Conservation (phyloP, 805 yeast genomes). For the Lipomyces anomalus region DNA sequence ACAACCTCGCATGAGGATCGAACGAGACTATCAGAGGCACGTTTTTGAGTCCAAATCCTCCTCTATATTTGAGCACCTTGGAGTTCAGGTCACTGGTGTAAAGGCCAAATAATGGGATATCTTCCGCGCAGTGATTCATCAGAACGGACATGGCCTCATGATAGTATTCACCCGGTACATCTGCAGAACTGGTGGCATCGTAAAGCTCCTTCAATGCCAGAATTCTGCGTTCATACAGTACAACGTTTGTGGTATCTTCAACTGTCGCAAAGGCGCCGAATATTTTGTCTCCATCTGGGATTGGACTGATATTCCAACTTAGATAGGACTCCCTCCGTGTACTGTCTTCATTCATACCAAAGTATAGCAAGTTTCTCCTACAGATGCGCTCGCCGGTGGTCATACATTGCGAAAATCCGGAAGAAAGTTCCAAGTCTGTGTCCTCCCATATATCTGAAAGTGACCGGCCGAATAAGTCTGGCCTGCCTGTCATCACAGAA, state of each 20-base stretch:
- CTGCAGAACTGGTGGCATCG: constrained; percentile 19
- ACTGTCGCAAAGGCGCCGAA: constrained; percentile 26
- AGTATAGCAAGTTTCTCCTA: constrained; percentile 9
- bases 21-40: constrained; percentile 8
- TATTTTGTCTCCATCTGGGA: constrained; percentile 28
- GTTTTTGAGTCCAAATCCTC: constrained; percentile 16
- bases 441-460: constrained; percentile 14
- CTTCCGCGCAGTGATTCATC: constrained; percentile 16
- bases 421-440: constrained; percentile 13
- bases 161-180: constrained; percentile 9
- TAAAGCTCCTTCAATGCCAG: constrained; percentile 16
- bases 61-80: constrained; percentile 9
- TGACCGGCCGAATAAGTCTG: constrained; percentile 13
- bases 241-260: constrained; percentile 28
- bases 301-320: constrained; percentile 17
- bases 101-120: constrained; percentile 20
- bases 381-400: constrained; percentile 8
- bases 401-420: constrained; percentile 14
- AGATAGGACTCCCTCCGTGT: constrained; percentile 14
- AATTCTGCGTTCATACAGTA: constrained; percentile 22
- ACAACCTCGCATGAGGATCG: constrained; percentile 10
- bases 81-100: constrained; percentile 9
- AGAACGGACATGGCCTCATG: constrained; percentile 15
- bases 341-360: constrained; percentile 2
- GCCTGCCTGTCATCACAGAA: constrained; percentile 10